A percentile compares a stretch with the other conserved stretches of the same genome.
phyloP scores from a whole-genome alignment of 371 early-diverging fungal species.

The Fennellomyces sp. region DNA sequence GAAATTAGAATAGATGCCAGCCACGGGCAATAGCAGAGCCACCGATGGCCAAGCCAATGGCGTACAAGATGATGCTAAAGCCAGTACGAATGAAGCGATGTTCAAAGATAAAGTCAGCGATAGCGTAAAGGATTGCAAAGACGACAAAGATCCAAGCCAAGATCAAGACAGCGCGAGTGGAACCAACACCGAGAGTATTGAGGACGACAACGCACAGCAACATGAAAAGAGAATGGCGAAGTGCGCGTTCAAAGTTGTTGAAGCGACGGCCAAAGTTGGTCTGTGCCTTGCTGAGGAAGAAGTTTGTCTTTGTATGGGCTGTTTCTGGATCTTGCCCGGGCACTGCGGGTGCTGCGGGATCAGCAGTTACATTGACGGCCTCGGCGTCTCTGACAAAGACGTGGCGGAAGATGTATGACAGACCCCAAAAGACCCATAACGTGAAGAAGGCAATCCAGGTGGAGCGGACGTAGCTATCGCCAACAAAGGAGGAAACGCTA shows the following conservation, averaged over 20 bases:
- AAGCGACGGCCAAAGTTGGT: slow-evolving; percentile 1
- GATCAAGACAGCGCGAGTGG: slow-evolving; percentile 44
- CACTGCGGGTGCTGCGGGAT: slow-evolving; percentile 18
- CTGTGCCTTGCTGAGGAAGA: neutral
- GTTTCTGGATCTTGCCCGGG: neutral
- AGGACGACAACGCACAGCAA: slow-evolving; percentile 37
- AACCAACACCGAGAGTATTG: slow-evolving; percentile 45
- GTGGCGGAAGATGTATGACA: slow-evolving; percentile 24
- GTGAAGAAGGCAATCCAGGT: slow-evolving; percentile 42
- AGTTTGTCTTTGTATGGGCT: neutral
- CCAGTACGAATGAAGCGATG: slow-evolving; percentile 41
- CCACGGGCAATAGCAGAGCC: slow-evolving; percentile 43
- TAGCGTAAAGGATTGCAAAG: slow-evolving; percentile 39
- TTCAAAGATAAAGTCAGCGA: slow-evolving; percentile 33
- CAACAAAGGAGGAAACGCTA: slow-evolving; percentile 18
- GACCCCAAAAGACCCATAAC: slow-evolving; percentile 35
- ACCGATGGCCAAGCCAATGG: slow-evolving; percentile 36
- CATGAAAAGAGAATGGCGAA: slow-evolving; percentile 36
- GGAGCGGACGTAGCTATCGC: slow-evolving; percentile 22
- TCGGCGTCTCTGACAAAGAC: slow-evolving; percentile 8
- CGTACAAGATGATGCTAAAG: slow-evolving; percentile 36
- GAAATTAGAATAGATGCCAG: slow-evolving; percentile 12
- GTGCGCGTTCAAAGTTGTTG: slow-evolving; percentile 27
- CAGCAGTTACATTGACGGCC: neutral
- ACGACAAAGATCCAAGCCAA: slow-evolving; percentile 47